Evolutionary conservation across 768 basidiomycete species (phyloP), one percentile per base, ranked within the genome.

Genomic region (Sistotremastrum suecicum): DNA sequence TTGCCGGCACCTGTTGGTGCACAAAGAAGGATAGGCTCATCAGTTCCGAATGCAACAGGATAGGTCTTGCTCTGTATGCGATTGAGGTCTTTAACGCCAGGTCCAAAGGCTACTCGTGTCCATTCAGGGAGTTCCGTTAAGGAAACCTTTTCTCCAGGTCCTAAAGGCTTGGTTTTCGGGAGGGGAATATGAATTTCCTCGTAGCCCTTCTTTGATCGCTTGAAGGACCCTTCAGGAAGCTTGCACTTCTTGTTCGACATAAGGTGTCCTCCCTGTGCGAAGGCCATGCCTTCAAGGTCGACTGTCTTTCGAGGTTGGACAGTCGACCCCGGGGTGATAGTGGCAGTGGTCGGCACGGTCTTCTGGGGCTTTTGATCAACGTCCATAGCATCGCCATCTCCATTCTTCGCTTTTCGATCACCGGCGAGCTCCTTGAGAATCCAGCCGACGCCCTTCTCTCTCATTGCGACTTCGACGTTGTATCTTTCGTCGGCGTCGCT

Each of bases 221-320:
- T 98, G 74, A 97, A 92, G 10, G 91, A 95, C 3, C 95, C 95
- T 37, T 95, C 90, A 0, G 95, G 95, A 3, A 98, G 78, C 60
- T 92, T 95, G 66, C 84, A 87, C 66, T 97, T 97, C 65, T 97
- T 97, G 68, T 98, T 97, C 10, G 88, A 88, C 94, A 98, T 99
- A 50, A 97, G 66, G 50, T 97, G 92, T 0, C 88, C 91, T 28
- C 92, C 95, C 56, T 97, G 91, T 40, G 79, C 78, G 65, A 99
- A 99, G n/a, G 87, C 82, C 82, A 98, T 84, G 48, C 77, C 75
- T 55, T 95, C 91, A 44, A 99, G 70, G 59, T 98, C 95, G 34
- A 99, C 73, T 0, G 75, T 80, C 36, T 70, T 71, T 53, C 89
- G 87, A 3, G 91, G 92, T 53, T 89, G 85, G 2, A 90, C 75